Conservation (phyloP, 345 rosid species). For the Rhodomyrtus tomentosa region DNA sequence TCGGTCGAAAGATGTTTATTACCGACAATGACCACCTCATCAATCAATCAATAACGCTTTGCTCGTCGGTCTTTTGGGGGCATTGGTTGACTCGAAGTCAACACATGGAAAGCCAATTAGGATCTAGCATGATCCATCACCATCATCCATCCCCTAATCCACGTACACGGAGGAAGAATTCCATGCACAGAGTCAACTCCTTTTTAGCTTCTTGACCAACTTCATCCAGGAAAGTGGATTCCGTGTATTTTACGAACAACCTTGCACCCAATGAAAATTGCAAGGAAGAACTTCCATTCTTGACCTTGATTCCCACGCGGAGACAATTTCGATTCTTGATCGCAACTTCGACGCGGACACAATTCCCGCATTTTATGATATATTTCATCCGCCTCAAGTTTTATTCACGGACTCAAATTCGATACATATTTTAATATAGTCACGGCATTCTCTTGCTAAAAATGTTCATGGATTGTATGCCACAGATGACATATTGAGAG, state of each 20-base stretch:
- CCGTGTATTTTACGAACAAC: neutral
- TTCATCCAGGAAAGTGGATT: neutral
- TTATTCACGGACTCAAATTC: neutral
- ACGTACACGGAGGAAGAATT: neutral
- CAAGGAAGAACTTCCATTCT: neutral
- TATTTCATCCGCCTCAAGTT: accelerated
- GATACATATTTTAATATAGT: neutral
- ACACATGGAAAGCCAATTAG: too few relatives aligned
- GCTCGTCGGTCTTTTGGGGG: too few relatives aligned
- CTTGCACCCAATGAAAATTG: neutral
- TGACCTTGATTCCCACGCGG: neutral
- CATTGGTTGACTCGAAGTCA: too few relatives aligned
- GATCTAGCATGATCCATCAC: too few relatives aligned
- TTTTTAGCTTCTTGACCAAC: neutral
- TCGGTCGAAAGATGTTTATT: too few relatives aligned
- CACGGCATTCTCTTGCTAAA: too few relatives aligned
- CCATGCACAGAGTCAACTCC: neutral
- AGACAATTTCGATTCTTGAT: neutral
- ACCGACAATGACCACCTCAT: too few relatives aligned
- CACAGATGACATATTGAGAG: too few relatives aligned
- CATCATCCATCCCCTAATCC: too few relatives aligned
- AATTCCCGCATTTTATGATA: neutral
- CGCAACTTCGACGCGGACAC: neutral
- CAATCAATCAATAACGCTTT: too few relatives aligned
- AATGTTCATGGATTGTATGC: too few relatives aligned